Conservation (phyloP, 371 early-diverging fungal species). For the Mucor ambiguus region DNA sequence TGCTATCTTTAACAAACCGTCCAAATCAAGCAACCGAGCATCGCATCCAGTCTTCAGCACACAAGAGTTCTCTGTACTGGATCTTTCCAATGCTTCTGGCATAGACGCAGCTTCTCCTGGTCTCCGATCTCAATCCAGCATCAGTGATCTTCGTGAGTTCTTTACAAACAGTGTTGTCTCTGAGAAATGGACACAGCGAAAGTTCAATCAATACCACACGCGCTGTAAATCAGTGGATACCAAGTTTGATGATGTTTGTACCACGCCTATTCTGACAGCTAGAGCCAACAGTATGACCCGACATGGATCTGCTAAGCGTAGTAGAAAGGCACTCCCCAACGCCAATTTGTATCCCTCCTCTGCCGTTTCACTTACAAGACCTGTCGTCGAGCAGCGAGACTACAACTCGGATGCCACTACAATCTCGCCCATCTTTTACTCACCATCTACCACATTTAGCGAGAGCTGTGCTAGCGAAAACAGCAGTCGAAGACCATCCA, state of each 20-base stretch:
- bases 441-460: conserved; percentile 3
- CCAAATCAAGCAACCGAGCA: conserved; percentile 3
- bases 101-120: conserved; percentile 13
- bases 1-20: conserved; percentile 21
- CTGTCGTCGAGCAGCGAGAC: not conserved
- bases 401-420: not conserved
- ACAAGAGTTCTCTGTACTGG: conserved; percentile 2
- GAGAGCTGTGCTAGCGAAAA: not conserved
- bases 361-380: conserved; percentile 4
- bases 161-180: conserved; percentile 16
- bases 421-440: conserved; percentile 6
- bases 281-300: conserved; percentile 16
- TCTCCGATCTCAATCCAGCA: conserved; percentile 21
- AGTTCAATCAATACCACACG: conserved; percentile 19
- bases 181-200: conserved; percentile 23
- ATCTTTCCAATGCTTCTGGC: not conserved
- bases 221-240: conserved; percentile 22
- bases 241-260: conserved; percentile 27
- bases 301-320: conserved; percentile 2
- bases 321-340: not conserved
- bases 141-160: conserved; percentile 21
- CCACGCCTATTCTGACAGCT: conserved; percentile 27
- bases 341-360: conserved; percentile 5
- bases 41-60: conserved; percentile 20
- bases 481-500: conserved; percentile 12